Conservation (phyloP, 179 eudicot genomes). For the Beta corolliflora region DNA sequence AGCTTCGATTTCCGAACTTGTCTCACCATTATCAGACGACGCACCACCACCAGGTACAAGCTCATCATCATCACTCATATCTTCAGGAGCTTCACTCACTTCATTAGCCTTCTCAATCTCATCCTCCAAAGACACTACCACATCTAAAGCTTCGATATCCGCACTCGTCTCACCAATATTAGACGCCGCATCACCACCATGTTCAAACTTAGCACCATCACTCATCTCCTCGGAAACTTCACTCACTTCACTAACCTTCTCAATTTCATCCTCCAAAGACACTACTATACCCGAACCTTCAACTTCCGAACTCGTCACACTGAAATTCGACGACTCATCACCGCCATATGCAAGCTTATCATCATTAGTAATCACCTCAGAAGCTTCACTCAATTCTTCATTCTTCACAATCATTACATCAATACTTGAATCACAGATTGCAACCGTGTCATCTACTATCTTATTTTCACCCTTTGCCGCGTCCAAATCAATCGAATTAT, state of each 20-base stretch:
- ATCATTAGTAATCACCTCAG: neutral
- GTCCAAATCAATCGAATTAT: constrained; percentile 13
- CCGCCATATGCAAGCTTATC: neutral
- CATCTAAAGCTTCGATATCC: neutral
- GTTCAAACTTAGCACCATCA: neutral
- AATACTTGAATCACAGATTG: constrained; percentile 1
- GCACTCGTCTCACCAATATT: neutral
- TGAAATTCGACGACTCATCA: neutral
- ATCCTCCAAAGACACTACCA: neutral
- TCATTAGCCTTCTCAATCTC: neutral
- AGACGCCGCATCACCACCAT: neutral
- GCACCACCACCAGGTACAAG: neutral
- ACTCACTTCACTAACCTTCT: neutral
- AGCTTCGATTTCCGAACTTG: neutral
- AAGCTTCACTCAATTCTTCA: neutral
- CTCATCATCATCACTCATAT: neutral
- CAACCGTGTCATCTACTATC: neutral
- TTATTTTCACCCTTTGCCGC: neutral
- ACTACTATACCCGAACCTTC: neutral
- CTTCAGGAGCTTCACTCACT: neutral
- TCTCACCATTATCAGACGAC: neutral
- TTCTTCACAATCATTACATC: neutral
- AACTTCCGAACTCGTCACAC: neutral
- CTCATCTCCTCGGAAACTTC: neutral
- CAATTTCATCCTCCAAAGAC: neutral